Base-by-base conservation (phyloP, 1,139 yeast species). In the Groenewaldozyma auringiensis region DNA sequence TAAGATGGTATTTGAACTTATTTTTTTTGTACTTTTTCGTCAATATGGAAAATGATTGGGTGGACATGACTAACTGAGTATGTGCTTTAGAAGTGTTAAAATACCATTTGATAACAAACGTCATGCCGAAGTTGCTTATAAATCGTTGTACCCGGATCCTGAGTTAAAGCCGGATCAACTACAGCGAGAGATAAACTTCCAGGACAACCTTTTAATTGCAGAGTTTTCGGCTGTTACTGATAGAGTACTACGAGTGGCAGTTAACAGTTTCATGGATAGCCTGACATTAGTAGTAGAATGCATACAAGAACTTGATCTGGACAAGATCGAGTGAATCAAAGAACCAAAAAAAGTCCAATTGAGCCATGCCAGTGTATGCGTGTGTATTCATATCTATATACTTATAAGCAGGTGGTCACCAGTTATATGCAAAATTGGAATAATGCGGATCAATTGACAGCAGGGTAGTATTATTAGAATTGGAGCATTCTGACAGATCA, bases 141-240 rank as follows among this genome's bases (percentile, higher is more conserved):
- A 69, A 16, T 69, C 87, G 0, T 69, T 88, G 22, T 57, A 67
- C 1, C 95, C 94, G 0, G 96, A 87, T 60, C 94, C 95, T 1
- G 80, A 83, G 27, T 69, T 87, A 50, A 81, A 78, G 59, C 79
- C 81, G 0, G 71, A 75, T 44, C 67, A 68, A 51, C 57, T 68
- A 37, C 40, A 51, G 14, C 54, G 57, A 40, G 44, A 32, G 32
- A 47, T 63, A 17, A 40, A 40, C 3, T 50, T 50, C 8, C 53
- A 54, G 3, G 56, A 49, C 13, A 50, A 47, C 63, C 43, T 55
- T 55, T 66, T 82, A 42, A 45, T 59, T 2, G 76, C 78, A 33
- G 48, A 54, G 1, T 80, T 82, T 53, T 60, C 64, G 3, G 89
- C 83, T 0, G 67, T 69, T 1, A 75, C 82, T 42, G 85, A 81